Evolutionary conservation across 495 filamentous ascomycete species (phyloP).

Genomic region (Xylaria nigripes): DNA sequence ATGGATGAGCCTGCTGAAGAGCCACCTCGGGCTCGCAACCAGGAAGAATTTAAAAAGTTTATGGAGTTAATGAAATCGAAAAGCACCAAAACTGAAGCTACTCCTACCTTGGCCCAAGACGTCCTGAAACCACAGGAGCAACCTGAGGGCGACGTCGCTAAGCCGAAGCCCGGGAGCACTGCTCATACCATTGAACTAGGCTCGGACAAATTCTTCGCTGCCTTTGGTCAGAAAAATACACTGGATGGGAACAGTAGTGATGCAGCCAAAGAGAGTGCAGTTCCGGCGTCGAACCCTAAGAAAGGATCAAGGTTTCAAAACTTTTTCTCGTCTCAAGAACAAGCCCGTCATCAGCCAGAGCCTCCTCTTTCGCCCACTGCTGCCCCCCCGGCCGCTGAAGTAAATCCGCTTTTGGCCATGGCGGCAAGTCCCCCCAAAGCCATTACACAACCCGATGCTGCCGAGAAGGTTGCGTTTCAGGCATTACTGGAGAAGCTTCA

Average conservation of each 20-base stretch:
- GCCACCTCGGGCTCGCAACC: constrained; percentile 61
- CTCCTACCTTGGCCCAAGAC: constrained; percentile 25
- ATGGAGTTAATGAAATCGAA: constrained; percentile 82
- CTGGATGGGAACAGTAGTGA: constrained; percentile 29
- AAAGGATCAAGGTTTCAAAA: constrained; percentile 71
- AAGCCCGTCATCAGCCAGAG: constrained; percentile 51
- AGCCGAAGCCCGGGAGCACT: constrained; percentile 35
- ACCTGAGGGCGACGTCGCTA: constrained; percentile 20
- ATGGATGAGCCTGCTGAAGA: constrained; percentile 69
- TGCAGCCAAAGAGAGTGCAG: constrained; percentile 31
- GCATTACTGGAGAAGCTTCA: constrained; percentile 77
- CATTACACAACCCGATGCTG: constrained; percentile 39
- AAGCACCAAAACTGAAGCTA: constrained; percentile 24
- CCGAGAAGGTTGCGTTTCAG: constrained; percentile 87
- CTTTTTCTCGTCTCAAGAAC: constrained; percentile 62
- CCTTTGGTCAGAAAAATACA: constrained; percentile 44
- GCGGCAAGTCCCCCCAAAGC: constrained; percentile 19
- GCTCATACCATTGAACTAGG: constrained; percentile 55
- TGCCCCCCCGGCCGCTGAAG: constrained; percentile 11
- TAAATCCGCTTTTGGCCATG: constrained; percentile 24
- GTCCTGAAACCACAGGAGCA: constrained; percentile 9
- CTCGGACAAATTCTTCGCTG: constrained; percentile 74
- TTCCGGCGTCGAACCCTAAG: constrained; percentile 33
- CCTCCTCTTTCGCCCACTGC: constrained; percentile 31
- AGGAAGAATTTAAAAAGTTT: constrained; percentile 92